Conservation (phyloP, 2,329 filamentous ascomycete species). For the Eutypella sp. region DNA sequence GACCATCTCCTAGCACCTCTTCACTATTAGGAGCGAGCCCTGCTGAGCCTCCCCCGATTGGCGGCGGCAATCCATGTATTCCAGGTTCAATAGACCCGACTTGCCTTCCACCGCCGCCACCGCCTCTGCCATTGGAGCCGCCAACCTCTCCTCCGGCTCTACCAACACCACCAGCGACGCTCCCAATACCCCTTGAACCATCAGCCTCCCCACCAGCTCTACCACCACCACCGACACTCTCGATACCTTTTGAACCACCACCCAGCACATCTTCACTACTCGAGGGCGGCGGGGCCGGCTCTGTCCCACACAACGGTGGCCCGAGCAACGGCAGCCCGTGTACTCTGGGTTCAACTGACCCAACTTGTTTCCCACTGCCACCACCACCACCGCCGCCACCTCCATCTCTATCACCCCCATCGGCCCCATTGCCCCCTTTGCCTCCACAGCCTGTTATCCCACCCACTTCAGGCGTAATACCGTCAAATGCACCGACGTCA, state of each 20-base stretch:
- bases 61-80: neutral
- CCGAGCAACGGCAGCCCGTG: constrained; percentile 5
- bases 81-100: neutral
- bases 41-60: neutral
- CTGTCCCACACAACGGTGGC: too few species aligned
- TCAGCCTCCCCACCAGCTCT: neutral
- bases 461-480: neutral
- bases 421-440: neutral
- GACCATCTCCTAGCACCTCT: constrained; percentile 6
- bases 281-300: too few species aligned
- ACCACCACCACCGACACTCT: neutral
- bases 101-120: neutral
- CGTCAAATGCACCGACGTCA: too few species aligned
- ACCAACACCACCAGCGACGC: neutral
- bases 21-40: constrained; percentile 4
- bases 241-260: too few species aligned
- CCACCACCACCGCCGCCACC: neutral
- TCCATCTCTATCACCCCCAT: neutral
- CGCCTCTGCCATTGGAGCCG: neutral
- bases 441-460: neutral
- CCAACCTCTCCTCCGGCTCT: neutral
- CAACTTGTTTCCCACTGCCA: constrained; percentile 3
- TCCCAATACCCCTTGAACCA: neutral
- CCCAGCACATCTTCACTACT: too few species aligned
- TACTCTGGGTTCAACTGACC: constrained; percentile 6